A percentile compares a stretch with the other conserved stretches of the same genome.
phyloP scores from a whole-genome alignment of 345 rosid genomes.

The Eucalyptus pauciflora region DNA sequence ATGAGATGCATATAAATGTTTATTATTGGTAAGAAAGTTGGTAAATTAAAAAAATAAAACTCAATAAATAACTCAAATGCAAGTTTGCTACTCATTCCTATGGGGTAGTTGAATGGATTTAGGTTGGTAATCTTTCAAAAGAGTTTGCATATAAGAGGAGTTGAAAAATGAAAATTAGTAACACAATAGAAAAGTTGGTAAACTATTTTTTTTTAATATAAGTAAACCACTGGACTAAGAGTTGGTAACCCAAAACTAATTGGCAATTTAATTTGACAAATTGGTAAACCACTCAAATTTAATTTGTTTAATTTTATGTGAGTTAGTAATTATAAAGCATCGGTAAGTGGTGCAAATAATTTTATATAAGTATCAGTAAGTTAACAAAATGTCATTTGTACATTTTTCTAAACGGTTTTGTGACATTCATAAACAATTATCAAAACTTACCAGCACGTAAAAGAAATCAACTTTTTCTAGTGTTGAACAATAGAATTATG shows the following conservation, averaged over 20 bases:
- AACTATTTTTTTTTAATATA: background rate
- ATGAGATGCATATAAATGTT: background rate
- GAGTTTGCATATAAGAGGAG: background rate
- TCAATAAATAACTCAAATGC: background rate
- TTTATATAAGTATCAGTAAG: background rate
- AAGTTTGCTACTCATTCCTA: background rate
- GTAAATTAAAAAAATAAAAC: background rate
- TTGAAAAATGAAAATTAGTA: background rate
- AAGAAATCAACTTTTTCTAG: background rate
- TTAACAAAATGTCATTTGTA: background rate
- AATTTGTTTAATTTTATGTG: background rate
- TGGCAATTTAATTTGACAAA: background rate
- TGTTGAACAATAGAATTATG: background rate
- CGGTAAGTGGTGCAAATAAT: background rate
- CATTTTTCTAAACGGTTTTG: background rate
- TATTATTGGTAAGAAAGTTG: background rate
- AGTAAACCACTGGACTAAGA: background rate
- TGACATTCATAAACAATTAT: background rate
- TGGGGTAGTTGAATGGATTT: background rate
- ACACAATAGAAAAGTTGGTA: background rate
- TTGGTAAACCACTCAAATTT: background rate
- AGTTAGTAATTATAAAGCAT: background rate
- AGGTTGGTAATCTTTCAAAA: background rate
- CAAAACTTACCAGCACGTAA: background rate
- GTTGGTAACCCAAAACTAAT: background rate